phyloP scores from a whole-genome alignment of 2,329 filamentous ascomycete species.

The Lachnellula willkommii region DNA sequence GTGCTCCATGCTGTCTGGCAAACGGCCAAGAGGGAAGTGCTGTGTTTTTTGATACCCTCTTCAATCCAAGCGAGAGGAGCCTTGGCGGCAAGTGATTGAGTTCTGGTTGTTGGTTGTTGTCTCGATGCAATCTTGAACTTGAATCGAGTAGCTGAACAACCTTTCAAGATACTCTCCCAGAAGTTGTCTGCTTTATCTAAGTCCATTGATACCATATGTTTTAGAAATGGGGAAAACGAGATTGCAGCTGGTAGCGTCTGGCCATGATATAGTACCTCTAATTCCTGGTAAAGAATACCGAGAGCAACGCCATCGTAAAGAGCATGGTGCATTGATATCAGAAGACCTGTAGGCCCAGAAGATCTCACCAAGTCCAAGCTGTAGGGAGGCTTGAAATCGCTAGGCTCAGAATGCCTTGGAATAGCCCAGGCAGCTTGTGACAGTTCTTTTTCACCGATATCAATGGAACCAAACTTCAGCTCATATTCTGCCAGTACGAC shows the following conservation, averaged over 20 bases:
- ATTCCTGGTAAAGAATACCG: slow-evolving; percentile 60
- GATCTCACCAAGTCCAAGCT: slow-evolving; percentile 15
- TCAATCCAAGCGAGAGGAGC: slow-evolving; percentile 37
- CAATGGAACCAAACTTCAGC: slow-evolving; percentile 15
- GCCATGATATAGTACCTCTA: slow-evolving; percentile 54
- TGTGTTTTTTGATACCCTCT: slow-evolving; percentile 44
- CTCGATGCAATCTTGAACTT: background rate
- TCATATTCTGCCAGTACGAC: slow-evolving; percentile 53
- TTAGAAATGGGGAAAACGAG: slow-evolving; percentile 60
- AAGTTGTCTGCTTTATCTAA: slow-evolving; percentile 52
- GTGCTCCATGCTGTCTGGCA: slow-evolving; percentile 70
- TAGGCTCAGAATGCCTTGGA: background rate
- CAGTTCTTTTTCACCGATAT: background rate
- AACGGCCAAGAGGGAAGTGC: slow-evolving; percentile 59
- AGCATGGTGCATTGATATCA: slow-evolving; percentile 62
- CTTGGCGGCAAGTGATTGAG: slow-evolving; percentile 10
- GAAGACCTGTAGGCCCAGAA: slow-evolving; percentile 10
- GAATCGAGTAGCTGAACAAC: slow-evolving; percentile 39
- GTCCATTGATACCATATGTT: slow-evolving; percentile 47
- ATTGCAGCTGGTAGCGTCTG: slow-evolving; percentile 43
- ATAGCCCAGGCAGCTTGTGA: background rate
- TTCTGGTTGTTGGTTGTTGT: background rate
- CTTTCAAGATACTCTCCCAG: slow-evolving; percentile 56
- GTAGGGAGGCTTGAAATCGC: slow-evolving; percentile 25
- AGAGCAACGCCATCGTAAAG: slow-evolving; percentile 84